Percentiles rank a stretch among this genome's conserved stretches.
phyloP scores from a whole-genome alignment of 805 yeast genomes.

The Spencermartinsiella europaea region DNA sequence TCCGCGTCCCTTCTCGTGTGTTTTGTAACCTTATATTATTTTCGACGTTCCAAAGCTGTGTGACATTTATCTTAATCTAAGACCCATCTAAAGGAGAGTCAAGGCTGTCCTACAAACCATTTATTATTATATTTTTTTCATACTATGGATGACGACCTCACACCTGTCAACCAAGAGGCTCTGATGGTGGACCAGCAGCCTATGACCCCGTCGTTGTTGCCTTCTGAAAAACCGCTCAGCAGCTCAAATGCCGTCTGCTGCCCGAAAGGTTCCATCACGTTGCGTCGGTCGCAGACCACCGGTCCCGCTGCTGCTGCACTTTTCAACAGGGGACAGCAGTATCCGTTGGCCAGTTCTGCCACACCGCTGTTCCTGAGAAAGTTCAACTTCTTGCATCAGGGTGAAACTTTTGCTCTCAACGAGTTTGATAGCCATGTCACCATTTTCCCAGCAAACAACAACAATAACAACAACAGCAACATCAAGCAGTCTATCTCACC shows the following conservation, averaged over 20 bases:
- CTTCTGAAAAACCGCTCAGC: too few species aligned
- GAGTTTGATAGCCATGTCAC: conserved; percentile 17
- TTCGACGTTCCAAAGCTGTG: too few species aligned
- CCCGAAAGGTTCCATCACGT: neutral
- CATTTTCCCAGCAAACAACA: neutral
- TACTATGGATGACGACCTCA: neutral
- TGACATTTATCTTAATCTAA: too few species aligned
- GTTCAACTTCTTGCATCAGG: conserved; percentile 28
- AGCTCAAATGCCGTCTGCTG: too few species aligned
- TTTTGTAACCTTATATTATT: too few species aligned
- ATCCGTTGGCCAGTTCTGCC: conserved; percentile 30
- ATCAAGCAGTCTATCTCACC: neutral
- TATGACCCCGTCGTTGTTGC: neutral
- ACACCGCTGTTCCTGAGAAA: conserved; percentile 31
- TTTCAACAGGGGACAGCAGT: conserved; percentile 7
- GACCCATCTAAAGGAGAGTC: too few species aligned
- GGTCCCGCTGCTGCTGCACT: neutral
- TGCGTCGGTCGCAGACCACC: neutral
- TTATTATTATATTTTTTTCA: too few species aligned
- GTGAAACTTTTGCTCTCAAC: conserved; percentile 24
- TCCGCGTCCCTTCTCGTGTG: too few species aligned
- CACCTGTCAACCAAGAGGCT: neutral
- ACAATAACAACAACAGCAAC: neutral
- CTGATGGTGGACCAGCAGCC: neutral
- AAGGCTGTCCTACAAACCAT: too few species aligned